These are phyloP conservation scores for Chlorokybus atmophyticus DNA, from an alignment of 139 green algal genomes.

Conservation along the genomic window DNA sequence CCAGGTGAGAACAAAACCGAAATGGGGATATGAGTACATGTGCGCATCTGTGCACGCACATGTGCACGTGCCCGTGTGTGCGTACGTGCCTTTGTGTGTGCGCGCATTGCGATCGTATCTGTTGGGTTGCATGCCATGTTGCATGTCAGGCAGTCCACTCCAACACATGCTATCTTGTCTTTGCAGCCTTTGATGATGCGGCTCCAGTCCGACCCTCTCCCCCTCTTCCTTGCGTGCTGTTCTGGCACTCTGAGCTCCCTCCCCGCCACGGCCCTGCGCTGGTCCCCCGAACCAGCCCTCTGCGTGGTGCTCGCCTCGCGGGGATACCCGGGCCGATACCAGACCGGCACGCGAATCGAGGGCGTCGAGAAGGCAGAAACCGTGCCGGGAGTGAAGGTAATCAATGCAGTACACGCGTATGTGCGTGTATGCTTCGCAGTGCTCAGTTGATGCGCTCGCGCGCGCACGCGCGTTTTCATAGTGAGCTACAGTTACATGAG, in stretches of 20 bases:
- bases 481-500: too few relatives aligned
- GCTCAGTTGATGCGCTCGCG: too few relatives aligned
- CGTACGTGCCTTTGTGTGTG: neutral
- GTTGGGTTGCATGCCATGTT: neutral
- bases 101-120: neutral
- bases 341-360: constrained; percentile 64
- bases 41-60: too few relatives aligned
- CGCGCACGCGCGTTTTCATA: too few relatives aligned
- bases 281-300: constrained; percentile 51
- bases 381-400: constrained; percentile 10
- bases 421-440: too few relatives aligned
- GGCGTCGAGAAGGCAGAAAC: constrained; percentile 36
- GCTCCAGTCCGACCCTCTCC: constrained; percentile 68
- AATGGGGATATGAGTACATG: too few relatives aligned
- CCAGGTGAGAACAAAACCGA: constrained; percentile 50
- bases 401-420: too few relatives aligned
- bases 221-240: constrained; percentile 46
- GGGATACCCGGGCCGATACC: constrained; percentile 85
- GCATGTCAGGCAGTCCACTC: too few relatives aligned
- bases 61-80: too few relatives aligned
- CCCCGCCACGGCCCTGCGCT: constrained; percentile 12
- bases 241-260: neutral
- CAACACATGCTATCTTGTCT: too few relatives aligned
- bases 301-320: constrained; percentile 76
- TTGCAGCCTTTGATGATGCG: constrained; percentile 66